A percentile compares a stretch with the other conserved stretches of the same genome.
Conservation (phyloP, 331 rosid genomes). For the Cucumis variabilis region DNA sequence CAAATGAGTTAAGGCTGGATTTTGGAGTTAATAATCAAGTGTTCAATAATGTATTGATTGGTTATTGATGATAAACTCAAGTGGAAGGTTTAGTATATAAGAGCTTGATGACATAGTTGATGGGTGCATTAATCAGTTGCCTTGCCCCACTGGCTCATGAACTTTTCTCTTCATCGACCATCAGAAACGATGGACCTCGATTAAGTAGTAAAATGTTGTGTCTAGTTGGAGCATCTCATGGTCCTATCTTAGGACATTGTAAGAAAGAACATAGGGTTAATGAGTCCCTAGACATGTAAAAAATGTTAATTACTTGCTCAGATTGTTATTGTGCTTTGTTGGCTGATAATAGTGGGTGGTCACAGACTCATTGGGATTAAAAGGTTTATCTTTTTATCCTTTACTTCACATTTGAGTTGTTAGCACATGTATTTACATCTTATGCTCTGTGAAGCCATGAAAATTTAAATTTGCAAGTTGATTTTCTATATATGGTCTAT, state of each 20-base stretch:
- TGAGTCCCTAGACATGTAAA: background rate
- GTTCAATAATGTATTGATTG: background rate
- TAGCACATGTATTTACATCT: background rate
- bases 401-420: slow-evolving; percentile 14
- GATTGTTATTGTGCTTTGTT: background rate
- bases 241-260: background rate
- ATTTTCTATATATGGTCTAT: background rate
- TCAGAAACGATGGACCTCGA: background rate
- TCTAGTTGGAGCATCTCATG: slow-evolving; percentile 7
- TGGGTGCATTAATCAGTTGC: background rate
- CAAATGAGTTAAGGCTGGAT: background rate
- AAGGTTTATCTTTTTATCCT: background rate
- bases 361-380: background rate
- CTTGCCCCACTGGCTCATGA: background rate
- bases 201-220: background rate
- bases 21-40: background rate
- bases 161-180: background rate
- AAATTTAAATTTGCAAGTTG: background rate
- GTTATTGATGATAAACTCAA: slow-evolving; percentile 11
- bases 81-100: background rate
- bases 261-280: background rate
- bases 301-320: background rate
- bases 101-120: slow-evolving; percentile 15
- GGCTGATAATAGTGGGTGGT: background rate
- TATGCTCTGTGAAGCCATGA: background rate